Evolutionary conservation across 805 yeast genomes (phyloP).

Genomic region (Kockiozyma suomiensis): DNA sequence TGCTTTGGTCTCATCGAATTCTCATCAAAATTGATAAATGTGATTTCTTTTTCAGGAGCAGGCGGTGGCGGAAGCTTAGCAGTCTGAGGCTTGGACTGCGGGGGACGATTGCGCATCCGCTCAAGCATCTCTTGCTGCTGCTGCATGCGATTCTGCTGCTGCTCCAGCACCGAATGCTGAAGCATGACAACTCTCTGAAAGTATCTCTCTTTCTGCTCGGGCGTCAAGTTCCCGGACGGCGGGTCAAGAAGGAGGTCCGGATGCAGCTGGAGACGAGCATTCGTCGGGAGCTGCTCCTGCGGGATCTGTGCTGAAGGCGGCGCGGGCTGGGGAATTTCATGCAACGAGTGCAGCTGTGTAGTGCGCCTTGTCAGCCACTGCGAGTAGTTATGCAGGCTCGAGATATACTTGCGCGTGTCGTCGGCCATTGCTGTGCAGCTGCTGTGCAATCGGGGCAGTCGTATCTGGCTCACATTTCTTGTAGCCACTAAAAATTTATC

Average conservation of each 20-base stretch:
- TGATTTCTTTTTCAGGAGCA: not conserved
- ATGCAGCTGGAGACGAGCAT: conserved; percentile 3
- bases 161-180: conserved; percentile 17
- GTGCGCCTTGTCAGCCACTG: conserved; percentile 77
- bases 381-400: conserved; percentile 14
- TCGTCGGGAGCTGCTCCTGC: not conserved
- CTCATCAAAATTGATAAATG: conserved; percentile 11
- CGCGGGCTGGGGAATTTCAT: conserved; percentile 22
- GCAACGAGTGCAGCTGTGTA: conserved; percentile 86
- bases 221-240: not conserved
- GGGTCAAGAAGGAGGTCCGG: not conserved
- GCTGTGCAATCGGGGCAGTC: not conserved
- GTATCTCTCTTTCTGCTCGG: conserved; percentile 7
- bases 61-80: not conserved
- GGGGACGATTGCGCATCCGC: conserved; percentile 10
- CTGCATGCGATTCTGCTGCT: conserved; percentile 18
- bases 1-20: not conserved
- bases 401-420: conserved; percentile 16
- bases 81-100: not conserved
- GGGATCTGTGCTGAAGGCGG: conserved; percentile 26
- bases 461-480: not conserved
- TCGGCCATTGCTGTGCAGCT: conserved; percentile 3
- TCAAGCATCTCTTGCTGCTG: conserved; percentile 23
- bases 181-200: conserved; percentile 10
- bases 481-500: not conserved